Evolutionary conservation across 2,329 filamentous ascomycete genomes (phyloP).

Genomic region (Colletotrichum incanum): DNA sequence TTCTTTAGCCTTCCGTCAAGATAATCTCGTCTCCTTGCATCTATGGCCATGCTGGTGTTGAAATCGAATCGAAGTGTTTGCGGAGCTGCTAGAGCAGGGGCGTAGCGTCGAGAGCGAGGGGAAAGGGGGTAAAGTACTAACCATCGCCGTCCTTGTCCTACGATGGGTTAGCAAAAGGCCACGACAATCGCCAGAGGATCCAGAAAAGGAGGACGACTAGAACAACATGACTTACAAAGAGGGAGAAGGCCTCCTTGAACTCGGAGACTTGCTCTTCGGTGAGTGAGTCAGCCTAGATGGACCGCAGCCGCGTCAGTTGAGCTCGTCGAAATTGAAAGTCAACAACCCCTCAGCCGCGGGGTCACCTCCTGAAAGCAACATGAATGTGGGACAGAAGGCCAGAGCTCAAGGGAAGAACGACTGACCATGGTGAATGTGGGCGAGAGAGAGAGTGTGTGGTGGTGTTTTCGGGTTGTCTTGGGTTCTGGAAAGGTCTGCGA

Average conservation of each 20-base stretch:
- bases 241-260: slow-evolving; percentile 99
- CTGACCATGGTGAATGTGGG: slow-evolving; percentile 35
- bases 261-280: slow-evolving; percentile 99
- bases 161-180: slow-evolving; percentile 51
- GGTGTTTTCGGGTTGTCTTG: neutral
- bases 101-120: slow-evolving; percentile 18
- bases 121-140: slow-evolving; percentile 65
- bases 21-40: neutral
- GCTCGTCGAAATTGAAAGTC: slow-evolving; percentile 19
- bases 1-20: slow-evolving; percentile 46
- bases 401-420: neutral
- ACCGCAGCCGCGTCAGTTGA: slow-evolving; percentile 32
- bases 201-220: slow-evolving; percentile 8
- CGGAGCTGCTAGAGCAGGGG: slow-evolving; percentile 19
- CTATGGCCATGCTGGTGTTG: neutral
- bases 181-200: slow-evolving; percentile 21
- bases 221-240: slow-evolving; percentile 83
- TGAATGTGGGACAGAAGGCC: slow-evolving; percentile 5
- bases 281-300: slow-evolving; percentile 89
- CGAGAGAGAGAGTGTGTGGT: slow-evolving; percentile 4
- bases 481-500: slow-evolving; percentile 2
- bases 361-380: slow-evolving; percentile 12
- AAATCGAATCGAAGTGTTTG: slow-evolving; percentile 20
- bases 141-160: slow-evolving; percentile 94
- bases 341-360: slow-evolving; percentile 42